Conservation (phyloP, 225 moss, liverwort and hornwort genomes). For the Sphagnum tenellum region DNA sequence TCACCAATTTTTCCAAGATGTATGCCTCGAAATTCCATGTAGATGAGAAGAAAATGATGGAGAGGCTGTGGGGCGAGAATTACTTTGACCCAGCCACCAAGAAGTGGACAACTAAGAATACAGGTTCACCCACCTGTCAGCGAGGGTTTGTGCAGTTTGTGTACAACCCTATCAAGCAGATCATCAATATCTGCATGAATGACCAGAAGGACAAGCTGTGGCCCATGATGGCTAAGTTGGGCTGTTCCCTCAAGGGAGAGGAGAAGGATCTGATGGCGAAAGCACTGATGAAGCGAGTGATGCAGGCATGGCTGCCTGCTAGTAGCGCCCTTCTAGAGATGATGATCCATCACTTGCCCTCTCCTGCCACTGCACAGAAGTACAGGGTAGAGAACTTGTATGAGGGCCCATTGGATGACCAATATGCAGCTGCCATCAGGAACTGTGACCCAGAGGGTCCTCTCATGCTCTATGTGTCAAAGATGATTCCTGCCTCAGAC, state of each 20-base stretch:
- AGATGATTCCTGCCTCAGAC: no score
- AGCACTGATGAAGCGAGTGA: constrained; percentile 54
- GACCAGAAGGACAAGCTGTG: constrained; percentile 95
- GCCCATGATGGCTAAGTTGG: constrained; percentile 81
- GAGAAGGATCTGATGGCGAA: constrained; percentile 47
- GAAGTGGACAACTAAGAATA: constrained; percentile 77
- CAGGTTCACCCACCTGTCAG: constrained; percentile 53
- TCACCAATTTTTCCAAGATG: constrained; percentile 63
- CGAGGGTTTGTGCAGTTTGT: constrained; percentile 90
- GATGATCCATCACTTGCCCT: no score
- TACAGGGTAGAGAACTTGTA: no score
- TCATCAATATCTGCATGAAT: constrained; percentile 90
- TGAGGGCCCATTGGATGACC: no score
- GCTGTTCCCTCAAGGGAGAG: constrained; percentile 12
- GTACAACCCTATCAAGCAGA: constrained; percentile 83
- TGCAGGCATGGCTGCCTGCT: constrained; percentile 54
- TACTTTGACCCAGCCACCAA: constrained; percentile 67
- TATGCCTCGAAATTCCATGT: constrained; percentile 45
- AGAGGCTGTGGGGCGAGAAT: constrained; percentile 94
- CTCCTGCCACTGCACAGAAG: no score
- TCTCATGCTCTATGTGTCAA: no score
- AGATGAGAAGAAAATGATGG: constrained; percentile 94
- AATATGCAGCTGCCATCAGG: no score
- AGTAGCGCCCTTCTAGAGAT: neutral
- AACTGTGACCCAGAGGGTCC: no score